These are phyloP conservation scores for Cenchrus purpureus DNA, from an alignment of 176 grass and related monocot species.

Conservation along the genomic window DNA sequence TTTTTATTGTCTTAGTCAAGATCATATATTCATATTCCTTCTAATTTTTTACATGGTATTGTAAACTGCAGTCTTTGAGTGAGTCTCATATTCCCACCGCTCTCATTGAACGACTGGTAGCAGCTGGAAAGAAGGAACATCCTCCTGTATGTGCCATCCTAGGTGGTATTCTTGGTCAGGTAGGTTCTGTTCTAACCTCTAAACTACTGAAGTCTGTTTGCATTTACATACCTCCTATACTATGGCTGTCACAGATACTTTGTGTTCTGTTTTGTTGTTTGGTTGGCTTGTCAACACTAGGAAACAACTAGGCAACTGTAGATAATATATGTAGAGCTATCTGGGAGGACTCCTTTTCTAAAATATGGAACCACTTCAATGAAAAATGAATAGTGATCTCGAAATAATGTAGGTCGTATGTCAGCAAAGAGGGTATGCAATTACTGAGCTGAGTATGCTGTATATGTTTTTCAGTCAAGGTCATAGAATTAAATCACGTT, in stretches of 20 bases:
- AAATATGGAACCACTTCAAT: background rate
- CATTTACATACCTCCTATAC: background rate
- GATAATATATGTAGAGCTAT: background rate
- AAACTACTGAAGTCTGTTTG: background rate
- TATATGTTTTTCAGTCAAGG: background rate
- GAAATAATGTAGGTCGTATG: background rate
- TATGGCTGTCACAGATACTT: background rate
- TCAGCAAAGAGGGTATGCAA: background rate
- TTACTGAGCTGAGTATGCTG: background rate
- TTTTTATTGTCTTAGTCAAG: slow-evolving; percentile 20
- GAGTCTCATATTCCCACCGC: slow-evolving; percentile 68
- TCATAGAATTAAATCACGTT: background rate
- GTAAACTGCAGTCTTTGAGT: slow-evolving; percentile 68
- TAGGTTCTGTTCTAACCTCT: slow-evolving; percentile 31
- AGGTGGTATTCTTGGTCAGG: slow-evolving; percentile 99
- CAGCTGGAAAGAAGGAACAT: slow-evolving; percentile 74
- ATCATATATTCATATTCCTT: background rate
- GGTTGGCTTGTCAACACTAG: background rate
- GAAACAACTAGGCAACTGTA: slow-evolving; percentile 8
- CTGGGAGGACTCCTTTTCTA: background rate
- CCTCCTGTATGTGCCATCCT: slow-evolving; percentile 91
- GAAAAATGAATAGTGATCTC: too few species aligned
- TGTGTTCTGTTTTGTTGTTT: slow-evolving; percentile 8
- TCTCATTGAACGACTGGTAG: slow-evolving; percentile 74
- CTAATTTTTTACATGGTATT: slow-evolving; percentile 22